Conservation (phyloP, 257 asterid species). For the Gynochthodes officinalis region DNA sequence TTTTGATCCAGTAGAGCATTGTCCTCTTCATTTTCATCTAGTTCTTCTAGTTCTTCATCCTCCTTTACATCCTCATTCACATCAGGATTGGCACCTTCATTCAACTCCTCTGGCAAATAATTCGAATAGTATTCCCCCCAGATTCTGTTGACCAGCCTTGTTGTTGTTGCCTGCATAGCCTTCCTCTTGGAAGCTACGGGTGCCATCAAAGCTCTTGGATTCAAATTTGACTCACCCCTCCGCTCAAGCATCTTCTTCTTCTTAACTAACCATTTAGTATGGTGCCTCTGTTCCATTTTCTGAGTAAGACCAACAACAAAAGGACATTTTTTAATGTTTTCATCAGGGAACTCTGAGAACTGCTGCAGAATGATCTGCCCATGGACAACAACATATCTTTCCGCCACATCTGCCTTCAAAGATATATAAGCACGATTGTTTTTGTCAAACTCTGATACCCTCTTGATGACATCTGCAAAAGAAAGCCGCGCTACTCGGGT, state of each 20-base stretch:
- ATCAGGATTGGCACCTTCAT: conserved; percentile 42
- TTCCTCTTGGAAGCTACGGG: conserved; percentile 71
- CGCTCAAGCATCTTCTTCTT: conserved; percentile 71
- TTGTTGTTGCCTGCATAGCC: conserved; percentile 96
- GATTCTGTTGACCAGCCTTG: conserved; percentile 75
- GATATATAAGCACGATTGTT: conserved; percentile 73
- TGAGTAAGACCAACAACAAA: conserved; percentile 64
- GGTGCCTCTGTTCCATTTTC: conserved; percentile 95
- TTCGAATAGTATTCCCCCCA: conserved; percentile 95
- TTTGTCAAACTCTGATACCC: conserved; percentile 50
- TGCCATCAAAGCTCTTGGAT: conserved; percentile 83
- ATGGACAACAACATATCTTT: conserved; percentile 84
- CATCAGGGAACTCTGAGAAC: conserved; percentile 84
- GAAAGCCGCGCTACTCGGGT: conserved; percentile 76
- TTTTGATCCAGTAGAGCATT: conserved; percentile 52
- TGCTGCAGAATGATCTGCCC: conserved; percentile 95
- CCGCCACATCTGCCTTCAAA: conserved; percentile 56
- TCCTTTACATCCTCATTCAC: conserved; percentile 58
- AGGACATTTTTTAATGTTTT: conserved; percentile 58
- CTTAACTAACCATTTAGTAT: conserved; percentile 89
- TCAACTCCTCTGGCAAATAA: conserved; percentile 59
- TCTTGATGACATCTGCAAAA: conserved; percentile 73
- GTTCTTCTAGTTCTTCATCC: conserved; percentile 72
- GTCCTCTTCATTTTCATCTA: conserved; percentile 75
- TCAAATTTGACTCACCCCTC: conserved; percentile 51